These are phyloP conservation scores for Cladosporium sphaerospermum DNA, from an alignment of 2,329 filamentous ascomycete genomes.

Conservation along the genomic window DNA sequence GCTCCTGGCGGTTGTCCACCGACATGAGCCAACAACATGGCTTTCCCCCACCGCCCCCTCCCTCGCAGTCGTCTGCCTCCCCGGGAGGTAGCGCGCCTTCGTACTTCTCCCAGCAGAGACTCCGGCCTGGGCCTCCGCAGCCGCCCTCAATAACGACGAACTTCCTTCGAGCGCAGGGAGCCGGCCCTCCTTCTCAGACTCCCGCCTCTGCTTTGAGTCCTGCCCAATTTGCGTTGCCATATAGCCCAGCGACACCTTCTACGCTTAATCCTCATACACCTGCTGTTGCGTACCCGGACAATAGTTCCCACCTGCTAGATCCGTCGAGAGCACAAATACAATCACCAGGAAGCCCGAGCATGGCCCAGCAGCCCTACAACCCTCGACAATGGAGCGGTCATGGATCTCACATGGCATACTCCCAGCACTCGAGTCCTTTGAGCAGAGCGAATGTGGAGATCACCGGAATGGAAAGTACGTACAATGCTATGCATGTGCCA, in stretches of 20 bases:
- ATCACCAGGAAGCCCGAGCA: conserved; percentile 27
- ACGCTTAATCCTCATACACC: conserved; percentile 14
- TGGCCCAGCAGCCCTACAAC: conserved; percentile 38
- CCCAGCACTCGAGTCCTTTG: conserved; percentile 23
- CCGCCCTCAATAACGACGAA: conserved; percentile 37
- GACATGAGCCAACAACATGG: conserved; percentile 29
- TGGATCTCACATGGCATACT: conserved; percentile 32
- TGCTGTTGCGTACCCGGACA: conserved; percentile 18
- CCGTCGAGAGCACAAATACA: conserved; percentile 27
- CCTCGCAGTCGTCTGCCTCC: conserved; percentile 10
- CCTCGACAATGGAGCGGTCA: conserved; percentile 44
- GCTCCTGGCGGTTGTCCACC: neutral
- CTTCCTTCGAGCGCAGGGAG: conserved; percentile 31
- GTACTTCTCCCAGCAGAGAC: conserved; percentile 18
- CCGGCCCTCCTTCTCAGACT: conserved; percentile 33
- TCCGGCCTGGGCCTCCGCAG: conserved; percentile 30
- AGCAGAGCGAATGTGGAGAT: conserved; percentile 32
- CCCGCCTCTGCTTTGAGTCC: conserved; percentile 33
- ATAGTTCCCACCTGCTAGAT: conserved; percentile 18
- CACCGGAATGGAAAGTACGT: conserved; percentile 46
- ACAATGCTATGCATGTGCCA: neutral
- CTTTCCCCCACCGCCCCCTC: conserved; percentile 24
- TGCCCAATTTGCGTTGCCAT: conserved; percentile 20
- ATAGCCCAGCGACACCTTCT: conserved; percentile 17
- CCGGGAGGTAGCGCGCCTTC: conserved; percentile 14